Base-by-base conservation (phyloP, 2,329 filamentous ascomycete species). In the Stromatinia cepivora region DNA sequence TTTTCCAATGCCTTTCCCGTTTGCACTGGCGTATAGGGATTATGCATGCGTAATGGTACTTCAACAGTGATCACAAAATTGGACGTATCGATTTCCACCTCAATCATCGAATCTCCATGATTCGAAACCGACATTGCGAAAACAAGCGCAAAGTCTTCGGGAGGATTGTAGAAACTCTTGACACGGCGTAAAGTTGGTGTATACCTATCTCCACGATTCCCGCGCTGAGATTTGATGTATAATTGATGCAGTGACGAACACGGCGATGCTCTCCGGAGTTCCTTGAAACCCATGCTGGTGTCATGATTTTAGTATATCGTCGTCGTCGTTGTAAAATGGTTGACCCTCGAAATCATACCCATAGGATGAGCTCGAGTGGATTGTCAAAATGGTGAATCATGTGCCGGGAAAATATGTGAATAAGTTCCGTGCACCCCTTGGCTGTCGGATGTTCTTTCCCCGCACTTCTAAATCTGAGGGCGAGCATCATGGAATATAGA, bases 351-450 rank as follows among this genome's bases (percentile, higher is more conserved):
- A 68, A 63, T 45, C 66, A 68, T 68, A 45, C 59, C 53, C 46
- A 28, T 45, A 25, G 28, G 46, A n/a, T 59, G 17, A 42, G 39
- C 39, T 42, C 17, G 39, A 54, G 36, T 64, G 48, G 66, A 22
- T 50, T 50, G 48, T 64, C 46, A 48, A 45, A 48, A 45, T 15
- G 46, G 48, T 64, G 15, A 68, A 68, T 68, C 48, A 68, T 68
- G n/a, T 56, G 66, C 66, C 57, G 66, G 66, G 57, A 63, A 68
- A 64, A 34, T 54, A 46, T 53, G 34, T 54, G 58, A 52, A 45
- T 63, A 36, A 54, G 39, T 63, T 25, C 46, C 66, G 66, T 54
- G 66, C 66, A 63, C 64, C n/a, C 36, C 58, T 64, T 64, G 66
- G 15, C 25, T 42, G 36, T 63, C 48, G 25, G 58, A 42, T n/a